Evolutionary conservation across 176 grass and related monocot species (phyloP), one percentile per base, ranked within the genome.

Genomic region (Hyparrhenia diplandra): DNA sequence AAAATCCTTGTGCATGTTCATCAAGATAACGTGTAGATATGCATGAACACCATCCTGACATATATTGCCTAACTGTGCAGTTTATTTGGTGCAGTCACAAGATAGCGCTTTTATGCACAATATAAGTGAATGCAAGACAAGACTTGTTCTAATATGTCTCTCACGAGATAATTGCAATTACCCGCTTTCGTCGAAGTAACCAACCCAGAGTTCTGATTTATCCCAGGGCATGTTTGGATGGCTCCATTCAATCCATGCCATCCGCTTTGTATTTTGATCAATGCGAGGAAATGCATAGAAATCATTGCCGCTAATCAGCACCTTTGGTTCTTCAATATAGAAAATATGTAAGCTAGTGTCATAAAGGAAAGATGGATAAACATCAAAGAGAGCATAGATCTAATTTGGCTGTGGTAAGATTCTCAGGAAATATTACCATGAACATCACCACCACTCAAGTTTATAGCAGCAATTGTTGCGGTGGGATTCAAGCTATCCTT

Each of bases 211-310:
- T 83, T 97, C 89, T 77, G 94, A 87, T 87, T 89, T 97, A 82
- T 97, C 94, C 94, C 94, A 97, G 55, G 84, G 85, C 94, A 97
- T 97, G 83, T 90, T 92, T 70, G 94, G 94, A 79, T 97, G 89
- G 65, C 87, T 82, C 94, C 94, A 97, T 39, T 97, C 92, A 77
- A 97, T 92, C 94, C 94, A 97, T 71, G 89, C 89, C 73, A 97
- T 94, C 40, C 87, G 76, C 43, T 80, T 97, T 42, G 80, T 82
- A 61, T 43, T 90, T 66, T 85, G 90, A 85, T 98, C 90, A 85
- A 98, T 86, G 41, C 95, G 89, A 75, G 95, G 95, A 89, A 90
- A 98, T 43, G 95, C 92, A 89, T 98, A 98, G 86, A 98, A 98
- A 39, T 94, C 90, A 67, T 87, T 98, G 51, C 95, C 95, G 18